Conservation (phyloP, 257 asterid species). For the Orobanche coerulescens region DNA sequence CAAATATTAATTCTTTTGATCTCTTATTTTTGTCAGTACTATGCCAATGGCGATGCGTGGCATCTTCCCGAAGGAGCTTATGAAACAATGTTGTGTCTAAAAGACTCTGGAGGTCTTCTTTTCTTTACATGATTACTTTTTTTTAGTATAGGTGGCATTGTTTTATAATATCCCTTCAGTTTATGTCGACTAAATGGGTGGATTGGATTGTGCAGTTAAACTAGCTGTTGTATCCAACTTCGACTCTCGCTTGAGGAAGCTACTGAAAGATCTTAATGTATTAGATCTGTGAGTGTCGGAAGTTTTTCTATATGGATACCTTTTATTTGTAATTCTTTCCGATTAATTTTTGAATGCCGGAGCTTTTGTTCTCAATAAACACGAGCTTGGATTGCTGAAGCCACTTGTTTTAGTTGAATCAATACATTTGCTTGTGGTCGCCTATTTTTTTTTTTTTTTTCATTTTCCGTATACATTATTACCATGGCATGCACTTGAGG, state of each 20-base stretch:
- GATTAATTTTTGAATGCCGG: background rate
- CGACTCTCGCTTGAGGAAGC: constrained; percentile 86
- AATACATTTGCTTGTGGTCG: no score
- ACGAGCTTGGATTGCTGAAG: no score
- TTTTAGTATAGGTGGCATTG: background rate
- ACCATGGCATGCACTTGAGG: no score
- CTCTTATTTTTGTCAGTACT: constrained; percentile 41
- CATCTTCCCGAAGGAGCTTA: constrained; percentile 82
- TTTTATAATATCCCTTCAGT: background rate
- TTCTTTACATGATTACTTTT: constrained; percentile 24
- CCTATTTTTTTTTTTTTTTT: background rate
- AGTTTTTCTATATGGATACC: background rate
- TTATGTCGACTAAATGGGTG: constrained; percentile 20
- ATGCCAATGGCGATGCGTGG: constrained; percentile 91
- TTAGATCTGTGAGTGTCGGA: constrained; percentile 61
- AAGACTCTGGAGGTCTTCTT: constrained; percentile 71
- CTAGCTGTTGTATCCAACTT: constrained; percentile 94
- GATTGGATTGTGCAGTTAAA: constrained; percentile 75
- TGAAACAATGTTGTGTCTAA: constrained; percentile 51
- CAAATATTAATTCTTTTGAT: background rate
- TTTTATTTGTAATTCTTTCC: background rate
- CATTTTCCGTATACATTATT: no score
- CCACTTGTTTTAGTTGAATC: no score
- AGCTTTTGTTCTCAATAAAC: no score
- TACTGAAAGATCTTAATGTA: constrained; percentile 66